Conservation (phyloP, 164 flowering plant genomes). For the Platanus orientalis region DNA sequence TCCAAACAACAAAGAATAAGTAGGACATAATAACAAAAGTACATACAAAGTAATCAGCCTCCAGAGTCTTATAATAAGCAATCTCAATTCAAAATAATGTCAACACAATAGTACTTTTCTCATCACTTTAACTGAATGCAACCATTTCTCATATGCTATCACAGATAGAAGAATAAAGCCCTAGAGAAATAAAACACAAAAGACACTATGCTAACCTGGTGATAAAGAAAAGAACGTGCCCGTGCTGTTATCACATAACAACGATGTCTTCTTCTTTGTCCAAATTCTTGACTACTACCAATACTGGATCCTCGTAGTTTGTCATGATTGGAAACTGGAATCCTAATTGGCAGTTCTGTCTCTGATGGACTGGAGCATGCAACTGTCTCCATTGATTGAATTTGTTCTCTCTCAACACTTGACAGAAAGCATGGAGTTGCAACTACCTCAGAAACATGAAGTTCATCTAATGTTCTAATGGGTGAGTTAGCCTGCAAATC, state of each 20-base stretch:
- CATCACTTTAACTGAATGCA: not conserved
- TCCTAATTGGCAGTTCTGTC: conserved; percentile 13
- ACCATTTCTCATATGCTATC: no score
- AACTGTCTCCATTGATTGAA: conserved; percentile 10
- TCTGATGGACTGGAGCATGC: conserved; percentile 14
- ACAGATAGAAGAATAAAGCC: not conserved
- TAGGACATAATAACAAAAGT: no score
- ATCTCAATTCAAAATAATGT: no score
- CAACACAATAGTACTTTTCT: no score
- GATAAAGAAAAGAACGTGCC: conserved; percentile 89
- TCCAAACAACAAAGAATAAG: no score
- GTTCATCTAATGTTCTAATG: conserved; percentile 80
- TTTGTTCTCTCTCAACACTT: conserved; percentile 34
- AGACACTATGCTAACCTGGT: conserved; percentile 56
- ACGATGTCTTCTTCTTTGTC: conserved; percentile 60
- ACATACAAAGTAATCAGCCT: no score
- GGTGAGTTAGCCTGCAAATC: conserved; percentile 83
- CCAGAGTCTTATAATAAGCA: no score
- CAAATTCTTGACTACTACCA: conserved; percentile 44
- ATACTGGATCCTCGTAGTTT: conserved; percentile 6
- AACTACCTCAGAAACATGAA: conserved; percentile 59
- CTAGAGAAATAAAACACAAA: not conserved
- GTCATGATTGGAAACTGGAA: conserved; percentile 8
- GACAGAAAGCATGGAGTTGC: conserved; percentile 66
- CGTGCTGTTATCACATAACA: conserved; percentile 79